phyloP scores from a whole-genome alignment of 345 rosid genomes.

The Alliaria petiolata region DNA sequence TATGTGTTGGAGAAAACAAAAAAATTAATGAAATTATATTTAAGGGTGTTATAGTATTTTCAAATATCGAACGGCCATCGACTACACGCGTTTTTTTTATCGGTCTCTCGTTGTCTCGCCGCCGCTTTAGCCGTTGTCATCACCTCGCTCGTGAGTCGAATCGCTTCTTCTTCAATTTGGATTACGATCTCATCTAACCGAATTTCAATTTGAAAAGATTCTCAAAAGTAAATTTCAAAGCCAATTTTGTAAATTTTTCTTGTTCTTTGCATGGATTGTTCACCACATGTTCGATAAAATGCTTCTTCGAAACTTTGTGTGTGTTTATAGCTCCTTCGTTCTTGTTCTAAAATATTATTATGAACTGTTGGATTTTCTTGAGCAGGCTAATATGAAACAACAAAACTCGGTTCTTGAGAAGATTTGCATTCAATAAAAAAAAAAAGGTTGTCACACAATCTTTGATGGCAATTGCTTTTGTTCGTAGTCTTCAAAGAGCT shows the following conservation, averaged over 20 bases:
- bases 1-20: no score
- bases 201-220: no score
- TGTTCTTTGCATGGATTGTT: not conserved
- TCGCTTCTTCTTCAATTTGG: not conserved
- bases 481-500: conserved; percentile 30
- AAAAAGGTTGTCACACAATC: not conserved
- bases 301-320: not conserved
- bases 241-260: no score
- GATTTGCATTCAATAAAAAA: not conserved
- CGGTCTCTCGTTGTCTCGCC: not conserved
- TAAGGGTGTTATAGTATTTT: not conserved
- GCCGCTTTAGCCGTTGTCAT: not conserved
- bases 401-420: not conserved
- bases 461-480: conserved; percentile 35
- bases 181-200: no score
- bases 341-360: no score
- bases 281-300: conserved; percentile 15
- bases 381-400: not conserved
- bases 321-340: no score
- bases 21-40: no score
- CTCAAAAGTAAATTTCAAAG: no score
- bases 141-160: not conserved
- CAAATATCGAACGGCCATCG: not conserved
- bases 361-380: not conserved
- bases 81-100: not conserved